These are phyloP conservation scores for Aureoboletus auriporus DNA, from an alignment of 768 basidiomycete species.

Conservation along the genomic window DNA sequence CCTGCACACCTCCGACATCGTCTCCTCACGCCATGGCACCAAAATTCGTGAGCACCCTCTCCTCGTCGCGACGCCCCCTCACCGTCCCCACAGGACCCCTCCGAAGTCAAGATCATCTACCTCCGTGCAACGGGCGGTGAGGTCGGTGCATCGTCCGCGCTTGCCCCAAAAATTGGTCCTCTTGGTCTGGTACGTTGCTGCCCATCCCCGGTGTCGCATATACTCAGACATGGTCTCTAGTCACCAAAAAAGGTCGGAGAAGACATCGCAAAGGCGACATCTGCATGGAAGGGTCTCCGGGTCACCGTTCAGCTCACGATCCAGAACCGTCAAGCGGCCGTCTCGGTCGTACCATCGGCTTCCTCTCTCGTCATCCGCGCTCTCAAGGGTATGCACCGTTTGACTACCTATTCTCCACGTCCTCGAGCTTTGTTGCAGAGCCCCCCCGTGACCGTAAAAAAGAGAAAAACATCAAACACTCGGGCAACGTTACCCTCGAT, in stretches of 20 bases:
- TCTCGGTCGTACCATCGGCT: conserved; percentile 95
- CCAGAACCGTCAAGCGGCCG: conserved; percentile 98
- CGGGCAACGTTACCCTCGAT: conserved; percentile 88
- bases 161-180: conserved; percentile 99
- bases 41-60: conserved; percentile 56
- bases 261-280: conserved; percentile 99
- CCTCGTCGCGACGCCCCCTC: background rate
- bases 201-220: background rate
- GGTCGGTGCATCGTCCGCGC: conserved; percentile 96
- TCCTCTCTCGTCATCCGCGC: conserved; percentile 97
- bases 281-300: conserved; percentile 98
- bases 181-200: conserved; percentile 83
- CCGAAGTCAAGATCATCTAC: conserved; percentile 98
- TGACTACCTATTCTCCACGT: background rate
- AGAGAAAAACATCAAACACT: conserved; percentile 99
- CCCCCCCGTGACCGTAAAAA: conserved; percentile 99
- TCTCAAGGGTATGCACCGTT: conserved; percentile 79
- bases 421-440: conserved; percentile 47
- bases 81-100: conserved; percentile 73
- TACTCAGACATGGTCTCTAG: conserved; percentile 39
- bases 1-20: background rate
- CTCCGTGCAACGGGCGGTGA: conserved; percentile 98
- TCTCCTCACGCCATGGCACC: conserved; percentile 58
- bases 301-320: conserved; percentile 99
- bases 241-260: conserved; percentile 99